Conservation (phyloP, 495 filamentous ascomycete genomes). For the Neohortaea acidophila region DNA sequence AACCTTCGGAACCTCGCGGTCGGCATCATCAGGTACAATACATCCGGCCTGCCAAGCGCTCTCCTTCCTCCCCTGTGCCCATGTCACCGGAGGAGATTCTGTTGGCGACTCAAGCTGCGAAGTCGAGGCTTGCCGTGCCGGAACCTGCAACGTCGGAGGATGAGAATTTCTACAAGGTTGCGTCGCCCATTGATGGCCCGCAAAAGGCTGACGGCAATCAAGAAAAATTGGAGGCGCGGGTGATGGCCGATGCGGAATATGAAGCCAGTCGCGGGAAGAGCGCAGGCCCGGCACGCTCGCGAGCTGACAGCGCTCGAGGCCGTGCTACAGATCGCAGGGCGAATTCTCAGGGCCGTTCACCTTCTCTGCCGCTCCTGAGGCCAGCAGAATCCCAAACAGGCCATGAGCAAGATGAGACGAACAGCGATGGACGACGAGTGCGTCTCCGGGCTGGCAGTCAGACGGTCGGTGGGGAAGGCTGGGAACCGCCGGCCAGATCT, state of each 20-base stretch:
- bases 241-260: too few relatives aligned
- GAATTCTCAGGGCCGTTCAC: conserved; percentile 49
- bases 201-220: too few relatives aligned
- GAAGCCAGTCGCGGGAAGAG: conserved; percentile 19
- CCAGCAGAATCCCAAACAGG: conserved; percentile 28
- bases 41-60: conserved; percentile 69
- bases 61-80: conserved; percentile 75
- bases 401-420: conserved; percentile 8
- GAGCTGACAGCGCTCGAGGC: conserved; percentile 35
- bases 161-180: conserved; percentile 29
- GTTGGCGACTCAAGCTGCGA: conserved; percentile 6
- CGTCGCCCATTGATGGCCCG: conserved; percentile 28
- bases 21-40: conserved; percentile 46
- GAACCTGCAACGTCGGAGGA: conserved; percentile 32
- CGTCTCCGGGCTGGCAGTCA: conserved; percentile 38
- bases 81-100: conserved; percentile 71
- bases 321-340: conserved; percentile 34
- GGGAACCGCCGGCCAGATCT: conserved; percentile 5
- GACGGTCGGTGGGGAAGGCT: conserved; percentile 35
- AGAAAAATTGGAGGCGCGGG: too few relatives aligned
- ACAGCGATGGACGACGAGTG: conserved; percentile 16
- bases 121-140: conserved; percentile 15
- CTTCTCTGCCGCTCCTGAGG: conserved; percentile 68
- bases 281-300: conserved; percentile 27
- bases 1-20: conserved; percentile 54